A percentile compares a stretch with the other conserved stretches of the same genome.
phyloP scores from a whole-genome alignment of 2,329 filamentous ascomycete genomes.

The Aspergillus costaricaensis region DNA sequence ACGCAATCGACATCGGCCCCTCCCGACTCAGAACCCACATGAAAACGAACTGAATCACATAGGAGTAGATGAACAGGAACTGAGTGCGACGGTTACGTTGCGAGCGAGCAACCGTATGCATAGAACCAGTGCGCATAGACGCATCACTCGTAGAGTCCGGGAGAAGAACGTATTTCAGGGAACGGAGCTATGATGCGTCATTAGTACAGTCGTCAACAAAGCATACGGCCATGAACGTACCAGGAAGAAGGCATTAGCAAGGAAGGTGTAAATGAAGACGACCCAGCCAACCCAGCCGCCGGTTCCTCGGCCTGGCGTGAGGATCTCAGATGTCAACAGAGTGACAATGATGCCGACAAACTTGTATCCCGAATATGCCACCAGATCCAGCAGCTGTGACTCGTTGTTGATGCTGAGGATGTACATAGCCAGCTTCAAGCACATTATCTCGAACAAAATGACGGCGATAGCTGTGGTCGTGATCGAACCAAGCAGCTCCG shows the following conservation, averaged over 20 bases:
- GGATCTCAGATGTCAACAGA: slow-evolving; percentile 73
- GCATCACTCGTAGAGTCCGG: slow-evolving; percentile 74
- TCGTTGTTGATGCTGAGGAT: slow-evolving; percentile 91
- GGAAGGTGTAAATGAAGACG: slow-evolving; percentile 87
- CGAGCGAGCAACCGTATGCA: slow-evolving; percentile 74
- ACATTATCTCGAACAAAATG: slow-evolving; percentile 83
- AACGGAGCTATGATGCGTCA: slow-evolving; percentile 68
- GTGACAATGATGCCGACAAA: slow-evolving; percentile 96
- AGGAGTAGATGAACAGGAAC: slow-evolving; percentile 92
- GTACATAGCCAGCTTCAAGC: slow-evolving; percentile 89
- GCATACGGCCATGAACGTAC: slow-evolving; percentile 54
- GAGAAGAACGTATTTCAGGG: slow-evolving; percentile 90
- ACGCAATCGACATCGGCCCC: slow-evolving; percentile 40
- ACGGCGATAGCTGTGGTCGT: slow-evolving; percentile 81
- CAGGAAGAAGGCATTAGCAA: slow-evolving; percentile 93
- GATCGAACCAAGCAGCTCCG: slow-evolving; percentile 87
- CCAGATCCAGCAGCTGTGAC: slow-evolving; percentile 86
- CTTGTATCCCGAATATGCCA: slow-evolving; percentile 98
- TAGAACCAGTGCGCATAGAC: slow-evolving; percentile 59
- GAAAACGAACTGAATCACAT: slow-evolving; percentile 88
- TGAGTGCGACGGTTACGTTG: slow-evolving; percentile 87
- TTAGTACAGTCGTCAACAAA: background rate
- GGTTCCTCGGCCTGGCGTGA: slow-evolving; percentile 77
- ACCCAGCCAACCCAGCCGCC: slow-evolving; percentile 87
- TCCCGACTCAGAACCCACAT: slow-evolving; percentile 77